These are phyloP conservation scores for Peniophora sp. DNA, from an alignment of 1,284 basidiomycete species.

Conservation along the genomic window DNA sequence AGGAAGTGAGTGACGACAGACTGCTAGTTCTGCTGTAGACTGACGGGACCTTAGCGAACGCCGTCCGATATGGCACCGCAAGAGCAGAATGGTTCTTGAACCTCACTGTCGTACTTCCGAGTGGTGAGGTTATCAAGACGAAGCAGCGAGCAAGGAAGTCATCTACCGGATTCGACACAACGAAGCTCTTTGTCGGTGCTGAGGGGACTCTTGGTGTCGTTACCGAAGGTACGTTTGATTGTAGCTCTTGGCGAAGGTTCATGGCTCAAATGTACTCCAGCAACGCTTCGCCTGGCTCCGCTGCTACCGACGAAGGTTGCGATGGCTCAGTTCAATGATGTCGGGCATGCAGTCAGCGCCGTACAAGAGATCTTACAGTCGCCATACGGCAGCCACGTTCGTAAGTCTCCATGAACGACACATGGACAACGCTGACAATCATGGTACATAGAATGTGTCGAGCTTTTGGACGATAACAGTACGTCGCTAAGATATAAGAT, in stretches of 20 bases:
- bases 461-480: slow-evolving; percentile 72
- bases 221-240: slow-evolving; percentile 46
- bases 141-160: slow-evolving; percentile 67
- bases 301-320: slow-evolving; percentile 67
- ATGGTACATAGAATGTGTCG: slow-evolving; percentile 59
- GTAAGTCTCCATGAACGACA: slow-evolving; percentile 25
- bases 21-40: background rate
- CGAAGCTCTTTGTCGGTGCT: slow-evolving; percentile 77
- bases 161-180: slow-evolving; percentile 69
- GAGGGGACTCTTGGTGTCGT: slow-evolving; percentile 80
- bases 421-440: background rate
- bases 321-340: slow-evolving; percentile 62
- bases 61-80: slow-evolving; percentile 76
- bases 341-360: slow-evolving; percentile 60
- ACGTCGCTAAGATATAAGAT: no score
- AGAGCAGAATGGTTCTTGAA: slow-evolving; percentile 70
- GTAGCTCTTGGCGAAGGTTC: slow-evolving; percentile 2
- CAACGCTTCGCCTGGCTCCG: slow-evolving; percentile 75
- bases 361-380: slow-evolving; percentile 75
- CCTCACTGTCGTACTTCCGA: slow-evolving; percentile 71
- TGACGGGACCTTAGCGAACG: slow-evolving; percentile 46
- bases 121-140: slow-evolving; percentile 77
- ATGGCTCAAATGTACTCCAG: slow-evolving; percentile 32
- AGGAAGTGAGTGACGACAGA: slow-evolving; percentile 32
- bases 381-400: slow-evolving; percentile 50